Base-by-base conservation (phyloP, 306 rosid species). In the Rosa chinensis region DNA sequence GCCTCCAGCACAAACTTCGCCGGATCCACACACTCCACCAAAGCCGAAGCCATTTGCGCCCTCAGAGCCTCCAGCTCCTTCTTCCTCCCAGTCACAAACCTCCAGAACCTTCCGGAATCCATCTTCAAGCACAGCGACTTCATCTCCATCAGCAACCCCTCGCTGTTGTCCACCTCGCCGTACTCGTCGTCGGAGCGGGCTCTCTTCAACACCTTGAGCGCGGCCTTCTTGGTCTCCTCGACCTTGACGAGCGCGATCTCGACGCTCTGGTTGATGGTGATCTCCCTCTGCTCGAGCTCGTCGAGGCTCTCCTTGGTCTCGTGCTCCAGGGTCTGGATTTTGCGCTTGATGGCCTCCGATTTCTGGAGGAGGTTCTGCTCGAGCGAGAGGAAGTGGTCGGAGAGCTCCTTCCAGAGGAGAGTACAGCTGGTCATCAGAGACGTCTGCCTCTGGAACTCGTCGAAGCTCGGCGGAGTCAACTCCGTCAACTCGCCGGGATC, bases 401-500 rank as follows among this genome's bases (percentile, higher is more conserved):
- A 90, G 63, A 95, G 96, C 74, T 95, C 99, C 85, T 91, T 95
- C 99, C 99, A 95, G 78, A 95, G 98, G 6, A 92, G 89, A 43
- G 99, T 95, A 78, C 99, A 95, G 88, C 89, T 93, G 18, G 99
- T 91, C 98, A 93, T 95, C 32, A 95, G 96, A 0, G 99, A 95
- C 67, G 98, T 88, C 79, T 95, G 98, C 80, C 96, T 83, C 86
- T 93, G 99, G 80, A 95, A 95, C 67, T 95, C 99, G 47, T 93
- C 96, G 77, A 95, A 95, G 81, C 91, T 90, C 73, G 97, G 94
- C 74, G 71, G 94, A 88, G 90, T 70, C 83, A 85, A 78, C 95
- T 91, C 99, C 63, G 84, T 71, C 84, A 91, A 82, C 94, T 93
- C 99, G 77, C 99, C 99, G 78, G 99, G 97, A 95, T 95, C 99